Percentiles rank a stretch among this genome's conserved stretches.
These are phyloP conservation scores for Fusarium fracticaudum DNA, from an alignment of 2,329 filamentous ascomycete genomes.

Conservation along the genomic window DNA sequence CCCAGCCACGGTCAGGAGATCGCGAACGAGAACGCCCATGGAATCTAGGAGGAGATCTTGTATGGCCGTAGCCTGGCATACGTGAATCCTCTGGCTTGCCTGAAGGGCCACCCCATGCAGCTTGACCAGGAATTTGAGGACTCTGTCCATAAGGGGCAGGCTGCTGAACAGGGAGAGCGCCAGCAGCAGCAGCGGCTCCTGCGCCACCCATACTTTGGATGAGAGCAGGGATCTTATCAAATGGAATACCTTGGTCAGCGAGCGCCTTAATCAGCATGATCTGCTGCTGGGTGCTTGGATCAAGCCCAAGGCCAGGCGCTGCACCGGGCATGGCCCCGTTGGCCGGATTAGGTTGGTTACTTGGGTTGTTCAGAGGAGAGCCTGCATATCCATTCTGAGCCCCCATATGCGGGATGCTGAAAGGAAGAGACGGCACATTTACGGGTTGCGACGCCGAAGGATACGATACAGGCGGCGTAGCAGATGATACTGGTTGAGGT, in stretches of 20 bases:
- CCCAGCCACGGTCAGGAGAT: conserved; percentile 80
- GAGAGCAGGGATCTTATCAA: conserved; percentile 76
- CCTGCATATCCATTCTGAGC: conserved; percentile 48
- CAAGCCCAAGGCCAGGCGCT: conserved; percentile 50
- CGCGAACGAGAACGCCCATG: conserved; percentile 77
- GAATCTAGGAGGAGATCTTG: conserved; percentile 70
- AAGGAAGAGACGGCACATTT: conserved; percentile 64
- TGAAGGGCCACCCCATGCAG: conserved; percentile 45
- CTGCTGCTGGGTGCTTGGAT: conserved; percentile 73
- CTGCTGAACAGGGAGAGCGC: conserved; percentile 40
- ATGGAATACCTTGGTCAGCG: conserved; percentile 76
- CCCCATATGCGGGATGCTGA: conserved; percentile 48
- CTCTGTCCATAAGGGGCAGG: conserved; percentile 54
- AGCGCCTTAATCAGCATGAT: conserved; percentile 79
- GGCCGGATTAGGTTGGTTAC: conserved; percentile 44
- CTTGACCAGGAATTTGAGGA: conserved; percentile 51
- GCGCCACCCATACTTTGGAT: conserved; percentile 62
- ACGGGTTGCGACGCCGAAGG: conserved; percentile 64
- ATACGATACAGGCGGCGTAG: conserved; percentile 48
- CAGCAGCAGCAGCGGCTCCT: conserved; percentile 46
- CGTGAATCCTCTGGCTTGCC: conserved; percentile 57
- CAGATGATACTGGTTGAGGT: conserved; percentile 47
- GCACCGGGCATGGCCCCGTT: conserved; percentile 49
- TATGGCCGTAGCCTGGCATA: conserved; percentile 66
- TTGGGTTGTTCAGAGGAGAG: conserved; percentile 40